Percentiles rank a stretch among this genome's conserved stretches.
phyloP scores from a whole-genome alignment of 257 asterid genomes.

The Jacaranda mimosifolia region DNA sequence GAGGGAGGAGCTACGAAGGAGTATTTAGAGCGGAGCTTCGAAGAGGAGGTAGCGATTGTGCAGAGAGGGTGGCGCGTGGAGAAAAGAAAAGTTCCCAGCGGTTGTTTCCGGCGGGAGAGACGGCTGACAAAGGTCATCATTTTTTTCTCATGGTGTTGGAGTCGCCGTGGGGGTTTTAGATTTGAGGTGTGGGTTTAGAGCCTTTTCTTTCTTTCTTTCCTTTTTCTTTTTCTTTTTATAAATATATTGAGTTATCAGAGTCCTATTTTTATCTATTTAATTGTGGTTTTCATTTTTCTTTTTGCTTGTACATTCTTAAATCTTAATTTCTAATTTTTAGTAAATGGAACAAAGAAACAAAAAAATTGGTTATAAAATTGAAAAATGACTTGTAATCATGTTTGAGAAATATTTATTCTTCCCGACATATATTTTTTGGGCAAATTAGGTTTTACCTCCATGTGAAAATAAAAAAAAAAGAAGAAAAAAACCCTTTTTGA shows the following conservation, averaged over 20 bases:
- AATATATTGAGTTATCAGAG: neutral
- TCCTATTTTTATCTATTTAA: neutral
- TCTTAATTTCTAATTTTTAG: neutral
- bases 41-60: conserved; percentile 49
- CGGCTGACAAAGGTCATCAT: conserved; percentile 45
- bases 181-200: conserved; percentile 24
- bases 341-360: neutral
- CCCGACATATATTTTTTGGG: no score
- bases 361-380: no score
- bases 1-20: conserved; percentile 74
- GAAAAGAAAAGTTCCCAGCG: conserved; percentile 29
- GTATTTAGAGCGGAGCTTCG: conserved; percentile 71
- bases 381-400: no score
- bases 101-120: conserved; percentile 52
- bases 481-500: no score
- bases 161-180: conserved; percentile 39
- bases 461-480: no score
- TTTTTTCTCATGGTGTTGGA: conserved; percentile 22
- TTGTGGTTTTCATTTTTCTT: neutral
- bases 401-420: no score
- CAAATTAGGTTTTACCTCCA: no score
- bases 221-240: no score
- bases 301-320: neutral
- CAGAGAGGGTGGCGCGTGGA: conserved; percentile 49
- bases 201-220: neutral